These are phyloP conservation scores for Schizothecium vesticola DNA, from an alignment of 495 filamentous ascomycete species.

Conservation along the genomic window DNA sequence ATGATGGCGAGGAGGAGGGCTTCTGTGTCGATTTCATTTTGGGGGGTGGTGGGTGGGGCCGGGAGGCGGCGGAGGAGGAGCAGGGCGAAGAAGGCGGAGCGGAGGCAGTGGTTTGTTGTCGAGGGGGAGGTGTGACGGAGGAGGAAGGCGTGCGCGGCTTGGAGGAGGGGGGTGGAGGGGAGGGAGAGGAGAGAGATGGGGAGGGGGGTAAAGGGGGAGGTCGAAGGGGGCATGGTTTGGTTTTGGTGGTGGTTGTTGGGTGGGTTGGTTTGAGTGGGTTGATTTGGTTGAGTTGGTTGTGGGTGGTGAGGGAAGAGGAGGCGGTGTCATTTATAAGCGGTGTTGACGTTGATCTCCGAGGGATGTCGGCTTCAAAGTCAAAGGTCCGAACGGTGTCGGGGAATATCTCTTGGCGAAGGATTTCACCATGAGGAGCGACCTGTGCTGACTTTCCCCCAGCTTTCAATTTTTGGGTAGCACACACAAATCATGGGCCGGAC, in stretches of 20 bases:
- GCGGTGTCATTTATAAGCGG: neutral
- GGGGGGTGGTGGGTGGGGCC: neutral
- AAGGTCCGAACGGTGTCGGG: neutral
- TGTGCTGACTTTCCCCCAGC: too few relatives aligned
- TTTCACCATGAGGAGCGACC: too few relatives aligned
- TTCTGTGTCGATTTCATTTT: neutral
- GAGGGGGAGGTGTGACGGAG: neutral
- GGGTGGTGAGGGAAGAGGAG: neutral
- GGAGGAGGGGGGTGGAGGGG: neutral
- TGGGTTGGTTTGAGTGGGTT: neutral
- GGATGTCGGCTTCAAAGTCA: neutral
- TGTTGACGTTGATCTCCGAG: neutral
- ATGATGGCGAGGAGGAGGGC: neutral
- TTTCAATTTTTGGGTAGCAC: neutral
- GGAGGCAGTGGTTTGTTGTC: constrained; percentile 3
- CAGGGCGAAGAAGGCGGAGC: constrained; percentile 2
- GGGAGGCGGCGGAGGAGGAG: constrained; percentile 1
- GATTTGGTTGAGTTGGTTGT: too few relatives aligned
- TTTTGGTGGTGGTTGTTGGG: neutral
- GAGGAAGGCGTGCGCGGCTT: neutral
- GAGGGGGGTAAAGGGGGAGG: neutral
- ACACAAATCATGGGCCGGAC: neutral
- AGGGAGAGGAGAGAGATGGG: neutral
- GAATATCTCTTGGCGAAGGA: neutral
- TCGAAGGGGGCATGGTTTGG: neutral